Percentiles rank a stretch among this genome's conserved stretches.
These are phyloP conservation scores for Pseudocercospora macadamiae DNA, from an alignment of 2,329 filamentous ascomycete species.

Conservation along the genomic window DNA sequence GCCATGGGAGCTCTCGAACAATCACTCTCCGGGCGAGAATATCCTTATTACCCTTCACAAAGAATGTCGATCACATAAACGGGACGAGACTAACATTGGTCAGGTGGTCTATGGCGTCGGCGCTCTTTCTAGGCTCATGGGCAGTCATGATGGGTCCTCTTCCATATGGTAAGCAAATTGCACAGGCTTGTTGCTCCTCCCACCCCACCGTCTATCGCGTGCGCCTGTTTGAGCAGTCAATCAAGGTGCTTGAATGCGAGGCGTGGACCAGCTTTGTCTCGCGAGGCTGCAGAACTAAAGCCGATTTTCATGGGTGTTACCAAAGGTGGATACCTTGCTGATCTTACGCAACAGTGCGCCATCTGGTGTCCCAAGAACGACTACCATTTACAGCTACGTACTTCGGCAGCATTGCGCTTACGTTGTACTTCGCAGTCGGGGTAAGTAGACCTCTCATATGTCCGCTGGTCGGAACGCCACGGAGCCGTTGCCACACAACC, in stretches of 20 bases:
- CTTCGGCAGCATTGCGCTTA: constrained; percentile 88
- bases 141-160: constrained; percentile 91
- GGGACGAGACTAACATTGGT: constrained; percentile 43
- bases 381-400: constrained; percentile 93
- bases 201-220: constrained; percentile 16
- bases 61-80: constrained; percentile 7
- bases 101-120: constrained; percentile 93
- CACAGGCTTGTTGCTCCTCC: constrained; percentile 24
- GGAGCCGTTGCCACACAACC: constrained; percentile 23
- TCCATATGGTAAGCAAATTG: constrained; percentile 63
- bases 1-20: constrained; percentile 11
- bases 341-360: constrained; percentile 56
- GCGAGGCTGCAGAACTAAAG: constrained; percentile 24
- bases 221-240: constrained; percentile 22
- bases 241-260: constrained; percentile 18
- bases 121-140: constrained; percentile 89
- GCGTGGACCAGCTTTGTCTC: constrained; percentile 16
- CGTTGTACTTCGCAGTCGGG: constrained; percentile 87
- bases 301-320: constrained; percentile 19
- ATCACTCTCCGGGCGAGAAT: constrained; percentile 5
- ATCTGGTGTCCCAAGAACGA: constrained; percentile 80
- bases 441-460: constrained; percentile 61
- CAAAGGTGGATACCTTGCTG: constrained; percentile 21
- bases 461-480: constrained; percentile 14
- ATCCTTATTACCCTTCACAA: constrained; percentile 2